Base-by-base conservation (phyloP, 139 green algal genomes). In the Chlamydomonas sphaeroides region DNA sequence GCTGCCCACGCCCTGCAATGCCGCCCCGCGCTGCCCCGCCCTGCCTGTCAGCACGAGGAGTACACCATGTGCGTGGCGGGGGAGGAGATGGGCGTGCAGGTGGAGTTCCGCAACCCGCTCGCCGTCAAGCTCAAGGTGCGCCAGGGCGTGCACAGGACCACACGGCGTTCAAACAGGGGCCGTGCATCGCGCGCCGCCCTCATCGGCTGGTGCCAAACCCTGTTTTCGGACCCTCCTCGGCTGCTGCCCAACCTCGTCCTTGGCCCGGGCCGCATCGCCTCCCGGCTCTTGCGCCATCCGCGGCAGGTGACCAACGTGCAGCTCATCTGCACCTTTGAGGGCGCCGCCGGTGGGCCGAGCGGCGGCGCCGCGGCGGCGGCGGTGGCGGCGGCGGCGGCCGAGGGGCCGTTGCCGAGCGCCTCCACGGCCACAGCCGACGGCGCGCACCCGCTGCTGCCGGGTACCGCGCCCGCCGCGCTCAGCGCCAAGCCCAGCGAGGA, bases 91-190 rank as follows among this genome's bases (percentile, higher is more conserved):
- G 83, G 75, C 7, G 85, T 98, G 23, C 84, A 91, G 38, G 80
- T 98, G 39, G 81, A 92, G 42, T 87, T 98, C 51, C 79, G 49
- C 56, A 98, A 98, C 83, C 95, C 94, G 0, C 90, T 98, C 68
- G 68, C 75, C 2, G 68, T 95, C 48, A 90, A 92, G 36, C 83
- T 98, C 15, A 59, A 78, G 53, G 35, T 98, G 32, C 80, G 71
- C 5, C 14, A 53, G 45, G 45, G 45, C 11, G 45, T 53, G 11
- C 45, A 53, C 45, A 14, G 45, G 45, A n/a, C n/a, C n/a, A n/a
- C n/a, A n/a, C n/a, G n/a, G n/a, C n/a, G n/a, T n/a, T n/a, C n/a
- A n/a, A n/a, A n/a, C n/a, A n/a, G n/a, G n/a, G n/a, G n/a, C n/a
- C n/a, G n/a, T n/a, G n/a, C n/a, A n/a, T n/a, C n/a, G n/a, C n/a